Base-by-base conservation (phyloP, 169 alveolate species). In the Pseudocohnilembus persalinus region DNA sequence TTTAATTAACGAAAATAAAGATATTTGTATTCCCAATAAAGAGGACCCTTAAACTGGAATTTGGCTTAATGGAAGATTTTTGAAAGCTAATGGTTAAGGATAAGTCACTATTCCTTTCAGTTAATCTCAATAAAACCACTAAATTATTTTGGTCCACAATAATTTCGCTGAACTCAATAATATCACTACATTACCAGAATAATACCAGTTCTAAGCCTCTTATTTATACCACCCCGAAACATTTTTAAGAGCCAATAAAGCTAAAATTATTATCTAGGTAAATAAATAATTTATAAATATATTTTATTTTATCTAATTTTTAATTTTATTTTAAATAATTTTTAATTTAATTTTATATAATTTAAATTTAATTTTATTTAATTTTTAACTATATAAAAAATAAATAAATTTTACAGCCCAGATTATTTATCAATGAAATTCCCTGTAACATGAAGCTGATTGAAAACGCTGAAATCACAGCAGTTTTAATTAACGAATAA, bases 81-180 rank as follows among this genome's bases (percentile, higher is more conserved):
- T n/a, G 24, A 73, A 74, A 32, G 72, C 80, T 6, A 16, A 78
- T 26, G 82, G 68, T 16, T 34, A 76, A 29, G 83, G 83, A 11
- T 29, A 77, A 11, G 68, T 84, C 29, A n/a, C 89, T 0, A 88
- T 92, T 73, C 92, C 93, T n/a, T 92, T 88, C 73, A 80, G 84
- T 25, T 74, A 34, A 24, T 16, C n/a, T 29, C 16, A 78, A 0
- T 28, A 33, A 33, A 11, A 72, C 16, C 30, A 73, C 0, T 68
- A 89, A 65, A 90, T 88, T 6, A 89, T 92, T 28, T 20, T 92
- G 24, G 76, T 85, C 28, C 88, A 89, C 76, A 82, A 88, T 31
- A 93, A 78, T 27, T 92, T 84, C 72, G 93, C 95, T 24, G 83
- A 92, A 74, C 73, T 92, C 1, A 35, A 84, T 29, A 84, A 88